These are phyloP conservation scores for Hypoxylon lienhwacheense DNA, from an alignment of 495 filamentous ascomycete species.

Conservation along the genomic window DNA sequence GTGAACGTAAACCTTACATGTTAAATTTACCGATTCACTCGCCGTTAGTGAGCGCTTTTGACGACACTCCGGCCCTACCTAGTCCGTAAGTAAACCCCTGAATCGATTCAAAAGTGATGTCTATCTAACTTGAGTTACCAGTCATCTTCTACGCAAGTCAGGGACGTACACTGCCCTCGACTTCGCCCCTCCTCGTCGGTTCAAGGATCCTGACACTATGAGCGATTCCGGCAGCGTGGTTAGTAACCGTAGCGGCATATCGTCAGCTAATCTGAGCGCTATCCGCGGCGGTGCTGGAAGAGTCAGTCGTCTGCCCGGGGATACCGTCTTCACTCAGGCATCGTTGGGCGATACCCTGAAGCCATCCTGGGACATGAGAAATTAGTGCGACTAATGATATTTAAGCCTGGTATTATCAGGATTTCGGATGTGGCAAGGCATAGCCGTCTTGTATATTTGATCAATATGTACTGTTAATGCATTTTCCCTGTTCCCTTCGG, in stretches of 20 bases:
- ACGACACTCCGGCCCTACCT: constrained; percentile 81
- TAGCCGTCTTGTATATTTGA: constrained; percentile 34
- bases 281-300: constrained; percentile 89
- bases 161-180: constrained; percentile 87
- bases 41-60: constrained; percentile 79
- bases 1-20: constrained; percentile 73
- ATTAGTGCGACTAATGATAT: constrained; percentile 30
- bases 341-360: constrained; percentile 70
- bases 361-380: constrained; percentile 74
- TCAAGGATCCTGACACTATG: constrained; percentile 67
- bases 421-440: constrained; percentile 9
- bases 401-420: constrained; percentile 3
- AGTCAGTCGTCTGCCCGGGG: constrained; percentile 80
- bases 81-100: constrained; percentile 75
- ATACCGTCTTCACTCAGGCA: constrained; percentile 78
- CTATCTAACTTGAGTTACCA: constrained; percentile 41
- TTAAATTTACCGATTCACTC: constrained; percentile 68
- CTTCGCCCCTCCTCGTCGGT: constrained; percentile 90
- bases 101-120: neutral
- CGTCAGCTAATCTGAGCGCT: constrained; percentile 67
- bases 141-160: constrained; percentile 85
- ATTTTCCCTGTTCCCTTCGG: constrained; percentile 20
- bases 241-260: constrained; percentile 80
- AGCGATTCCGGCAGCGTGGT: constrained; percentile 91
- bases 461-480: constrained; percentile 35